These are phyloP conservation scores for Bremia lactucae DNA, from an alignment of 352 stramenopile species.

Conservation along the genomic window DNA sequence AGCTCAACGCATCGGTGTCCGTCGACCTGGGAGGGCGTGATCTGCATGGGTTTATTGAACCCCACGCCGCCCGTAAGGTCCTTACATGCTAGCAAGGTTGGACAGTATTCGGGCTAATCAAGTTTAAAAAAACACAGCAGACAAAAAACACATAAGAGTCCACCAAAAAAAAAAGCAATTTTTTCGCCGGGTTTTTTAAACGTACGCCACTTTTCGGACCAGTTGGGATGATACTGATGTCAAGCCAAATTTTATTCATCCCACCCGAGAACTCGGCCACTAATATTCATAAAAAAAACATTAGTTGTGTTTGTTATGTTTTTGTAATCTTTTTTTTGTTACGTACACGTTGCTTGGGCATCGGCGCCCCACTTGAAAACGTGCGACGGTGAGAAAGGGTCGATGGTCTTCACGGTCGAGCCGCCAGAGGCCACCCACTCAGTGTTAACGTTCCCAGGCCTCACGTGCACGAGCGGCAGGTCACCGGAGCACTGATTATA, in stretches of 20 bases:
- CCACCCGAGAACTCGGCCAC: slow-evolving; percentile 57
- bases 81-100: slow-evolving; percentile 42
- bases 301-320: background rate
- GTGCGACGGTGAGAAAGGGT: slow-evolving; percentile 23
- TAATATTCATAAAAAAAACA: slow-evolving; percentile 5
- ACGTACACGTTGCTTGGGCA: slow-evolving; percentile 50
- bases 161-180: no score
- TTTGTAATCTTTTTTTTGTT: background rate
- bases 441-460: slow-evolving; percentile 13
- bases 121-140: background rate
- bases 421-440: slow-evolving; percentile 23
- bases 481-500: slow-evolving; percentile 40
- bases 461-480: slow-evolving; percentile 36
- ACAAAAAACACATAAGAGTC: slow-evolving; percentile 6
- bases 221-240: slow-evolving; percentile 74
- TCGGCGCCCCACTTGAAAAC: slow-evolving; percentile 40
- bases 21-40: slow-evolving; percentile 25
- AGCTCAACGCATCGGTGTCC: slow-evolving; percentile 36
- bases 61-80: slow-evolving; percentile 42
- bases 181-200: slow-evolving; percentile 10
- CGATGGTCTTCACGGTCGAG: slow-evolving; percentile 23
- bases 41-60: slow-evolving; percentile 63
- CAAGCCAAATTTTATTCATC: slow-evolving; percentile 42
- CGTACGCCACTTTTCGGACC: slow-evolving; percentile 46
- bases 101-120: slow-evolving; percentile 41